These are phyloP conservation scores for Nymphaea thermarum DNA, from an alignment of 164 flowering plant species.

Conservation along the genomic window DNA sequence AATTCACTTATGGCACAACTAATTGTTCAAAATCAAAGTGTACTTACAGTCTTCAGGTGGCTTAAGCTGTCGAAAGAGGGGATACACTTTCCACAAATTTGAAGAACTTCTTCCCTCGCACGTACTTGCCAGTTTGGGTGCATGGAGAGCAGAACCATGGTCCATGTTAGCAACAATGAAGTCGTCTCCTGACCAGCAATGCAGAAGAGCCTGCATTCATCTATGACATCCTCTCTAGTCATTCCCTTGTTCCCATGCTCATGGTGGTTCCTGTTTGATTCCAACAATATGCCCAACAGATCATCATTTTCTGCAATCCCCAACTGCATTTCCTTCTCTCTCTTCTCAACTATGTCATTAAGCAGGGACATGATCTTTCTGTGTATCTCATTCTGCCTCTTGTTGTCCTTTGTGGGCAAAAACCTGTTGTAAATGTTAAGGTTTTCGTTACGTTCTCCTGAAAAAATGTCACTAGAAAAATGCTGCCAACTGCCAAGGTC, in stretches of 20 bases:
- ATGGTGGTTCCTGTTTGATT: slow-evolving; percentile 5
- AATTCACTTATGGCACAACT: too few relatives aligned
- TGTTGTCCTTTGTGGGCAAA: slow-evolving; percentile 11
- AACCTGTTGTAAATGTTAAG: not conserved
- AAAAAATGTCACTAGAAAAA: too few relatives aligned
- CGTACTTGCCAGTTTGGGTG: not conserved
- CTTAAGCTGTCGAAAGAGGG: not conserved
- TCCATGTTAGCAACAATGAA: not conserved
- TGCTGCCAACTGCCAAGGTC: too few relatives aligned
- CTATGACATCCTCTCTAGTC: slow-evolving; percentile 14
- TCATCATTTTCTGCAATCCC: slow-evolving; percentile 6
- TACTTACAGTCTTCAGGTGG: slow-evolving; percentile 2
- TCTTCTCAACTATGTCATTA: slow-evolving; percentile 8
- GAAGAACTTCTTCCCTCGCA: slow-evolving; percentile 1
- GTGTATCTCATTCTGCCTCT: slow-evolving; percentile 3
- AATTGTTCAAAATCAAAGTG: too few relatives aligned
- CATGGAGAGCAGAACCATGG: slow-evolving; percentile 1
- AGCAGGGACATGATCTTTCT: slow-evolving; percentile 2
- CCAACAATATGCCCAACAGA: slow-evolving; percentile 10
- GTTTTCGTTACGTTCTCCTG: too few relatives aligned
- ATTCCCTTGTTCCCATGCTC: slow-evolving; percentile 8
- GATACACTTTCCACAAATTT: not conserved
- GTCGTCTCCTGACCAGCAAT: slow-evolving; percentile 1
- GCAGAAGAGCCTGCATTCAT: not conserved
- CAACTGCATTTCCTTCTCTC: slow-evolving; percentile 6